Evolutionary conservation across 345 rosid genomes (phyloP), one percentile per base, ranked within the genome.

Genomic region (Acer negundo): DNA sequence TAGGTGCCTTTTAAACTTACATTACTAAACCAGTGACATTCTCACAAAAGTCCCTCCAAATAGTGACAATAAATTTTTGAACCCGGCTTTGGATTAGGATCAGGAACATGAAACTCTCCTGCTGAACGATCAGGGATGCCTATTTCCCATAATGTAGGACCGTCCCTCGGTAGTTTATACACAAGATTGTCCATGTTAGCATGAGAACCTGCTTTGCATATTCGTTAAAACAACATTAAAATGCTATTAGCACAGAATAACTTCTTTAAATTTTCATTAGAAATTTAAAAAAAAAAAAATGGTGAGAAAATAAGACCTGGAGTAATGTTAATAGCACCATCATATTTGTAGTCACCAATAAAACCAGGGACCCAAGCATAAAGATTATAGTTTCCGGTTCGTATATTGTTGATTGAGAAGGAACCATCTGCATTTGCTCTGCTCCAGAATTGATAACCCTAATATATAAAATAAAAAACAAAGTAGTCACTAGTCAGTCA

Each of bases 121-220:
- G 97, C 97, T 5, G 98, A 81, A n/a, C 93, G 88, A 76, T 93
- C 92, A 7, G 98, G 98, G 55, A 85, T 67, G 12, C 96, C 99
- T 23, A 95, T 92, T 79, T 93, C 96, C 97, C 98, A 95, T 76
- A 93, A 15, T 0, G 98, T 95, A 1, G 93, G 94, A 1, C 98
- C 97, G 23, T 89, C 80, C 75, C 96, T 85, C 6, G 86, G 93
- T 7, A 97, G 96, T 40, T 87, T 81, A 64, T 82, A 90, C 0
- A 90, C 84, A 15, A 90, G 74, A 69, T 84, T 73, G 23, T 89
- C 90, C 80, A 88, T 20, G 35, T 89, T 82, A 22, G 88, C 81
- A 64, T 85, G 80, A 69, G 87, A 87, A 58, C 92, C 96, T 91
- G 76, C 13, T 28, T 35, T 20, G 19, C 10, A 17, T 62, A 22